Conservation (phyloP, 371 early-diverging fungal genomes). For the Nosema muscidifuracis region DNA sequence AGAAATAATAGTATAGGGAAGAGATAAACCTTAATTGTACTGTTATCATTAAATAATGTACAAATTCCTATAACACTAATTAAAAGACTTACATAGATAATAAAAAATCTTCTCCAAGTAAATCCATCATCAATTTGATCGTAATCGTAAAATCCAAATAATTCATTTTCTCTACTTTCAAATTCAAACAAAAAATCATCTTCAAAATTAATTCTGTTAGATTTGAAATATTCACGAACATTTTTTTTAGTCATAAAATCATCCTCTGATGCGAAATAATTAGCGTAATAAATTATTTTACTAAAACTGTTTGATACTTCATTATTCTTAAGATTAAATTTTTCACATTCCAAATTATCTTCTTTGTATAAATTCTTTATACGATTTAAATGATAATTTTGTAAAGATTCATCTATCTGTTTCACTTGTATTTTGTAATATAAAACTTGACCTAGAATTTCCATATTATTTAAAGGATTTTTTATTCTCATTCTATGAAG, state of each 20-base stretch:
- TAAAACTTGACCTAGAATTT: constrained; percentile 69
- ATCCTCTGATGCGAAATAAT: constrained; percentile 69
- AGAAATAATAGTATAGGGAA: too few species aligned
- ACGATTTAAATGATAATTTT: constrained; percentile 57
- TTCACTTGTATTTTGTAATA: constrained; percentile 65
- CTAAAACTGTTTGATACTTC: not conserved
- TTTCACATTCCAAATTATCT: constrained; percentile 26
- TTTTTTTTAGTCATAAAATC: constrained; percentile 69
- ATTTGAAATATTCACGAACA: constrained; percentile 68
- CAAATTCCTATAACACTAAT: constrained; percentile 56
- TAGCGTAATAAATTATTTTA: constrained; percentile 53
- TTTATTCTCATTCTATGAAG: constrained; percentile 72
- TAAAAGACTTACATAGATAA: constrained; percentile 61
- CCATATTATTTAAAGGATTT: constrained; percentile 72
- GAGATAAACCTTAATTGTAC: too few species aligned
- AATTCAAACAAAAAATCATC: constrained; percentile 70
- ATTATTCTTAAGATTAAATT: constrained; percentile 24
- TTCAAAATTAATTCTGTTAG: constrained; percentile 67
- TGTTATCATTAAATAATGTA: constrained; percentile 56
- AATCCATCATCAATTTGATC: constrained; percentile 55
- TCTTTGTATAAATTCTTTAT: not conserved
- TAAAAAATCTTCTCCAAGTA: constrained; percentile 63
- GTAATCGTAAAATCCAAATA: constrained; percentile 62
- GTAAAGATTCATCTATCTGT: constrained; percentile 56
- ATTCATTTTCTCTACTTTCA: constrained; percentile 64